Base-by-base conservation (phyloP, 768 basidiomycete genomes). In the Trametes sanguinea region DNA sequence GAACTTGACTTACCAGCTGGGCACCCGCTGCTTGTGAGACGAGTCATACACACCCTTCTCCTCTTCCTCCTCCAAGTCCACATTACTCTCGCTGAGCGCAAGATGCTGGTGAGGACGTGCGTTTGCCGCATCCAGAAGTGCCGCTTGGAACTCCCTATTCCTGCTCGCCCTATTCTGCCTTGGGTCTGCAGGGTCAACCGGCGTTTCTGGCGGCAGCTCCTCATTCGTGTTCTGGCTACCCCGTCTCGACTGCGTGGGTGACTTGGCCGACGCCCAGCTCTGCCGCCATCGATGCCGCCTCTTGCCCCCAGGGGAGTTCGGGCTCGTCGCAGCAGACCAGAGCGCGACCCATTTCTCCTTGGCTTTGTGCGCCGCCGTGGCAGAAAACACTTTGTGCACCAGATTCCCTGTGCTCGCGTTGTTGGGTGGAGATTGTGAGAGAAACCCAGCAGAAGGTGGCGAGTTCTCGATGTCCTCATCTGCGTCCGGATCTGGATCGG, bases 21-120 rank as follows among this genome's bases (percentile, higher is more conserved):
- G 92, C 29, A 93, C 92, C 17, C 92, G 86, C 67, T 85, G 83
- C 73, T 94, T 93, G 67, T 83, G 78, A 9, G 91, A 93, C 30
- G 88, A 86, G 73, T 94, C 92, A 68, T 92, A 93, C 3, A 90
- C 85, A 16, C 87, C 89, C 67, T 80, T 81, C 44, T 83, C 83
- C 35, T 80, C 81, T 51, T 59, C 57, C 1, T 76, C 72, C n/a
- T 74, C 72, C 37, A 75, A 74, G 30, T 76, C 74, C 4, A 76
- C 74, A 32, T 75, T 73, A 39, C 81, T 80, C 53, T 73, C 65
- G 56, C 73, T 76, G 4, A 77, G 55, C 16, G 63, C 63, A 14
- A 64, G 55, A 22, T 64, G 63, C 54, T 35, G 56, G 32, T 64
- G 63, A 7, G 63, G 63, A 8, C 58, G 48, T 7, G 60, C 57